These are phyloP conservation scores for Caloboletus firmus DNA, from an alignment of 1,284 basidiomycete genomes.

Conservation along the genomic window DNA sequence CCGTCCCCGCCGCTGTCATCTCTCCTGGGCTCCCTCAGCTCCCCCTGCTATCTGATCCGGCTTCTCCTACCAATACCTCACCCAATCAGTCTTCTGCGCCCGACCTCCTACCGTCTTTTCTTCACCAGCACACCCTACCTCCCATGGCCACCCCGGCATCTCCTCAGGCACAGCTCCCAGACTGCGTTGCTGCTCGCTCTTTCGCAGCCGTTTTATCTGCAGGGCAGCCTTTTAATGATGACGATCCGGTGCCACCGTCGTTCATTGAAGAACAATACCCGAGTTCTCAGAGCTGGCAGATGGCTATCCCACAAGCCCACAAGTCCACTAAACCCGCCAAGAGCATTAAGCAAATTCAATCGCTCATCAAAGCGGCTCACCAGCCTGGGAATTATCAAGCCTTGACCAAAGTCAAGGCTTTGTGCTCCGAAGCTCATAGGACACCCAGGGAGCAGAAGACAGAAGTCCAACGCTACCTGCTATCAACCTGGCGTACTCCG, in stretches of 20 bases:
- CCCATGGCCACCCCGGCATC: constrained; percentile 35
- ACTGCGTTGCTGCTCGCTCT: constrained; percentile 38
- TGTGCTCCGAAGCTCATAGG: constrained; percentile 40
- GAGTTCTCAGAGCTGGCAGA: constrained; percentile 25
- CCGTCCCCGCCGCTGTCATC: not conserved
- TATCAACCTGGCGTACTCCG: constrained; percentile 38
- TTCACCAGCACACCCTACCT: constrained; percentile 26
- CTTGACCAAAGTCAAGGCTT: constrained; percentile 37
- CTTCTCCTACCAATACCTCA: constrained; percentile 3
- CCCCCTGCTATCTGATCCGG: not conserved
- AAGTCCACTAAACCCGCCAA: constrained; percentile 31
- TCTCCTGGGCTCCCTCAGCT: constrained; percentile 3
- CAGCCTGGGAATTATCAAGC: constrained; percentile 41
- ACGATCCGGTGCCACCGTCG: constrained; percentile 25
- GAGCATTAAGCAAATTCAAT: constrained; percentile 41
- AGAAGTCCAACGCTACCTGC: constrained; percentile 40
- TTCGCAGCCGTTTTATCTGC: constrained; percentile 36
- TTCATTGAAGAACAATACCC: constrained; percentile 24
- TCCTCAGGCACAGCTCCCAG: constrained; percentile 37
- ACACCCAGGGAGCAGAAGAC: constrained; percentile 39
- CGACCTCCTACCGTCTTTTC: constrained; percentile 21
- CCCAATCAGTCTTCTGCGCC: constrained; percentile 16
- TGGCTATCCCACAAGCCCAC: constrained; percentile 6
- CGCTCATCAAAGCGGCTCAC: constrained; percentile 43
- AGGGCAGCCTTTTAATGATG: constrained; percentile 30